Conservation (phyloP, 2,329 filamentous ascomycete genomes). For the Coniochaeta sp. region DNA sequence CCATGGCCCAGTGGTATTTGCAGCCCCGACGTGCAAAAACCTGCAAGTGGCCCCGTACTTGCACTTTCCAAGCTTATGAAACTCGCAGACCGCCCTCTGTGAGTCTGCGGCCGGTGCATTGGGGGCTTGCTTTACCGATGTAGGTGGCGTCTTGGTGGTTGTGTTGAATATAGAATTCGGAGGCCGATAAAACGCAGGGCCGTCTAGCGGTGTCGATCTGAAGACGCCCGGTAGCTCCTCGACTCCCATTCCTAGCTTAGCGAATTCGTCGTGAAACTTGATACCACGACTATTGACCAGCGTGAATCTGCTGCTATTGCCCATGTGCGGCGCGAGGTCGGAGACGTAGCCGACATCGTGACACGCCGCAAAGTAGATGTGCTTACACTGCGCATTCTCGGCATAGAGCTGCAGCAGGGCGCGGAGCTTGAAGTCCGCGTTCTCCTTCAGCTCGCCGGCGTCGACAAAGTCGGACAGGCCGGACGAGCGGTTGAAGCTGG, state of each 20-base stretch:
- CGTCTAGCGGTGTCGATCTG: conserved; percentile 17
- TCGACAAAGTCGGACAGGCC: conserved; percentile 56
- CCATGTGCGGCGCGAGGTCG: conserved; percentile 44
- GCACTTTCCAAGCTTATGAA: conserved; percentile 20
- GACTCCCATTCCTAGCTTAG: conserved; percentile 39
- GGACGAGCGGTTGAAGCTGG: conserved; percentile 49
- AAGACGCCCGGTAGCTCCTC: conserved; percentile 47
- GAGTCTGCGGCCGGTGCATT: conserved; percentile 3
- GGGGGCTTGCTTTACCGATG: not conserved
- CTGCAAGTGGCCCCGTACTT: conserved; percentile 20
- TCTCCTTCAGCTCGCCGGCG: conserved; percentile 52
- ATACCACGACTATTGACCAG: conserved; percentile 31
- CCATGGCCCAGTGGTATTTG: not conserved
- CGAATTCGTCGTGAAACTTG: conserved; percentile 41
- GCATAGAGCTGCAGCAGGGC: conserved; percentile 40
- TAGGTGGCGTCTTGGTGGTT: not conserved
- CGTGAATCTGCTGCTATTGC: conserved; percentile 43
- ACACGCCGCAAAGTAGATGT: conserved; percentile 57
- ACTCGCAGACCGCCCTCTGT: conserved; percentile 15
- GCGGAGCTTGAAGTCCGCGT: conserved; percentile 53
- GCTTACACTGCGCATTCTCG: conserved; percentile 54
- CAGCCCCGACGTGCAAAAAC: conserved; percentile 13
- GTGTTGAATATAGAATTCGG: not conserved
- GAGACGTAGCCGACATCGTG: conserved; percentile 53
- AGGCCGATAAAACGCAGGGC: not conserved